Evolutionary conservation across 345 rosid genomes (phyloP), one percentile per base, ranked within the genome.

Genomic region (Gossypioides kirkii): DNA sequence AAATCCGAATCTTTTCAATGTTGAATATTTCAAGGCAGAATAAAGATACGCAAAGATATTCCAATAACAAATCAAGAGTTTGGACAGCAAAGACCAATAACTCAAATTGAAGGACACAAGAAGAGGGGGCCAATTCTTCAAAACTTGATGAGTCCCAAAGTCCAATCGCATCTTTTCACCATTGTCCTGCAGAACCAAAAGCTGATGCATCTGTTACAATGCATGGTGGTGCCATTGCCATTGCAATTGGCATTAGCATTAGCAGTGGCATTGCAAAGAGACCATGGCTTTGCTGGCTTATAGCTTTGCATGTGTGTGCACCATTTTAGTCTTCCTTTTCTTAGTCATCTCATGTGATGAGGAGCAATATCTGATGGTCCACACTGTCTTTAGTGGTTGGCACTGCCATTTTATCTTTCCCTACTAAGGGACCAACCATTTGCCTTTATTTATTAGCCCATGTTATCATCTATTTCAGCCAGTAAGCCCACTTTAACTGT

Each of bases 331-430:
- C 74, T 63, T 50, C 60, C 76, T 17, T 70, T 78, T 82, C 52
- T 25, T 28, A 52, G 66, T 74, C 82, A 68, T 77, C 60, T 75
- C 80, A 73, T 22, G 79, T 61, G 81, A 77, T 75, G 63, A 52
- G 18, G 70, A 74, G 45, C 76, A 63, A 32, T 36, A 63, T 56
- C 64, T 73, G 70, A 52, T 73, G 81, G 82, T 67, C 80, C 80
- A 70, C 84, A 61, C 25, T 49, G 22, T 20, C 13, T 36, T 23
- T 65, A 67, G 80, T 83, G 81, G 80, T 60, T 64, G 68, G 46
- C 69, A 65, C 61, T 76, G 52, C 53, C 73, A 22, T 66, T 32
- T 41, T 28, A 9, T 38, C 61, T 4, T 38, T 73, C 36, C 32
- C 28, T 50, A 11, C 70, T 67, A n/a, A 25, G 65, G 26, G 26